Evolutionary conservation across 768 basidiomycete species (phyloP), one percentile per base, ranked within the genome.

Genomic region (Amanita muscaria): DNA sequence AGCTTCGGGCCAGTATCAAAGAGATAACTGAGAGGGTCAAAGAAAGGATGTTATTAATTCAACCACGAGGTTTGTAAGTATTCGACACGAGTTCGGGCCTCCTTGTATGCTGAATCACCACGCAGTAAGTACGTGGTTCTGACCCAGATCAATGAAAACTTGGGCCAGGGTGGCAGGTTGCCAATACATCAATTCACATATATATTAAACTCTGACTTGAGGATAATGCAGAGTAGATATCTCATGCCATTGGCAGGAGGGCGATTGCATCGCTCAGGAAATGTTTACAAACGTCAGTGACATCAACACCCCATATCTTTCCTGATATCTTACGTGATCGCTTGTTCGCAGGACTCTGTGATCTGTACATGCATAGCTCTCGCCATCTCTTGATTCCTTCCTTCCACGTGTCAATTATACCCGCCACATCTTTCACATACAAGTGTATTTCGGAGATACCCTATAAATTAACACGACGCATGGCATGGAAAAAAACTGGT

Each of bases 161-260:
- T 77, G 47, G 83, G 85, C 3, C 88, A 91, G 61, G 88, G 87
- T 46, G 86, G 85, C 57, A 78, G 85, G 87, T 88, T 56, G 80
- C 62, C 23, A 49, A 38, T 45, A 44, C 48, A 44, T 47, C 35
- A 39, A 23, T 45, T 29, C 45, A 25, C 31, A 25, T 30, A 42
- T 30, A 15, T 44, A 37, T 32, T 32, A 39, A 36, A 29, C 12
- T n/a, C n/a, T 15, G 22, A 23, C 38, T 16, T 11, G n/a, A 23
- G 31, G 29, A 16, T 36, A 15, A 39, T 49, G 38, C 53, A 89
- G 88, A 53, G 85, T 83, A 37, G 85, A 86, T 60, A 76, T 91
- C 65, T 75, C 73, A 39, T 88, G 83, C 50, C 88, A 91, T 56
- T 91, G 88, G 88, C 88, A 91, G 66, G 88, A 90, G 51, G 75